phyloP scores from a whole-genome alignment of 345 rosid genomes.

The Populus davidiana region DNA sequence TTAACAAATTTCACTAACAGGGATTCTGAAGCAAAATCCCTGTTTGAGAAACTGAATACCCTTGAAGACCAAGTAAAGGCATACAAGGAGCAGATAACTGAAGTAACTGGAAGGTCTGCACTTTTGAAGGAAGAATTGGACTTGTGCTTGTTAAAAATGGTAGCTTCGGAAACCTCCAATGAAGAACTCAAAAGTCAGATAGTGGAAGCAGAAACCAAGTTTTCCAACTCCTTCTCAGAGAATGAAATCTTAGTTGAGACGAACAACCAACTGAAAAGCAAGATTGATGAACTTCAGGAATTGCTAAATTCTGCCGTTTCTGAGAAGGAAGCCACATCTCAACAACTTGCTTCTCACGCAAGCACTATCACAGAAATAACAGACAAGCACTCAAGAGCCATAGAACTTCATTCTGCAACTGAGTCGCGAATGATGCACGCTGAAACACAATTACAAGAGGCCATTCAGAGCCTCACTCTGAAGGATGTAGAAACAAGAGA shows the following conservation, averaged over 20 bases:
- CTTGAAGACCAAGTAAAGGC: conserved; percentile 57
- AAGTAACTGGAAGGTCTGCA: conserved; percentile 49
- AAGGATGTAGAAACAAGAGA: conserved; percentile 56
- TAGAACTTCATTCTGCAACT: conserved; percentile 48
- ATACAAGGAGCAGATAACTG: conserved; percentile 61
- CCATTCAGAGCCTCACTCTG: conserved; percentile 41
- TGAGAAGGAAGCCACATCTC: conserved; percentile 64
- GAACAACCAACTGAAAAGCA: conserved; percentile 71
- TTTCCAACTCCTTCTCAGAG: conserved; percentile 55
- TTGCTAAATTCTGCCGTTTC: conserved; percentile 48
- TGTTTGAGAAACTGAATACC: conserved; percentile 54
- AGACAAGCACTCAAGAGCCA: conserved; percentile 51
- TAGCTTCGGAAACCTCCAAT: conserved; percentile 52
- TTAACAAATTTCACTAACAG: conserved; percentile 51
- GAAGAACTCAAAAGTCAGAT: conserved; percentile 63
- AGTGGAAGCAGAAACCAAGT: conserved; percentile 54
- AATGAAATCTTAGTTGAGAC: conserved; percentile 67
- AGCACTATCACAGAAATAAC: conserved; percentile 45
- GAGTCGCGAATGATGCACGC: conserved; percentile 37
- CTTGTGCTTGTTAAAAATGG: conserved; percentile 44
- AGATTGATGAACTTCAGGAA: conserved; percentile 73
- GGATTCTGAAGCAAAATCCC: conserved; percentile 71
- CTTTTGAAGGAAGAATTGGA: conserved; percentile 71
- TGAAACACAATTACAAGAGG: conserved; percentile 54
- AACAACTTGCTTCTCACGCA: conserved; percentile 50